These are phyloP conservation scores for Boletus albobrunnescens DNA, from an alignment of 1,284 basidiomycete species.

Conservation along the genomic window DNA sequence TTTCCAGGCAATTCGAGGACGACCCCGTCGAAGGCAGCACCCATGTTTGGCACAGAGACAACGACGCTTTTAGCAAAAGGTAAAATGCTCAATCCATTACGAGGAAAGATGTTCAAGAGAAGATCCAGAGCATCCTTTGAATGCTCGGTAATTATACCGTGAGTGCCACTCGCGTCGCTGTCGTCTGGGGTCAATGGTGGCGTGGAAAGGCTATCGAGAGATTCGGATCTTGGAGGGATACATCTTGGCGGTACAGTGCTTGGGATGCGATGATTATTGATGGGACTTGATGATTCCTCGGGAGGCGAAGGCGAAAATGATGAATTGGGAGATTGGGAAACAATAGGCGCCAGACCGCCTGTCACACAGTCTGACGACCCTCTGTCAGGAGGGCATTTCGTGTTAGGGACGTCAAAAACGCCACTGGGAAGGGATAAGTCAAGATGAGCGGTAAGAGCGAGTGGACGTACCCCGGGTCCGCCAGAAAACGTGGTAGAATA, in stretches of 20 bases:
- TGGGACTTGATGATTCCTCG: constrained; percentile 35
- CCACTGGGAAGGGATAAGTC: constrained; percentile 49
- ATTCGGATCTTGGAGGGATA: constrained; percentile 40
- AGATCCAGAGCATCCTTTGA: constrained; percentile 68
- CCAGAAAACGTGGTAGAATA: constrained; percentile 87
- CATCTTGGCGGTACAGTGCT: constrained; percentile 39
- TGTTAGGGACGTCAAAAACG: constrained; percentile 84
- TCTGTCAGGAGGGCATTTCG: constrained; percentile 87
- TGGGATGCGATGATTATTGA: constrained; percentile 31
- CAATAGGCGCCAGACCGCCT: constrained; percentile 73
- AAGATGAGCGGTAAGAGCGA: constrained; percentile 3
- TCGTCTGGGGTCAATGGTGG: constrained; percentile 38
- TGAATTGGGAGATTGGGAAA: constrained; percentile 43
- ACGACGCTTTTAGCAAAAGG: constrained; percentile 68
- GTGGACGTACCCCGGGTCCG: constrained; percentile 70
- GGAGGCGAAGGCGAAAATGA: constrained; percentile 38
- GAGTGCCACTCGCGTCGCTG: constrained; percentile 33
- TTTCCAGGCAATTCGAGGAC: constrained; percentile 69
- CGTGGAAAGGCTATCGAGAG: constrained; percentile 33
- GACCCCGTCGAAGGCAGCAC: constrained; percentile 67
- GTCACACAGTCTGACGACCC: constrained; percentile 91
- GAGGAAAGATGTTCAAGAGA: constrained; percentile 71
- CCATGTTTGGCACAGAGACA: constrained; percentile 64
- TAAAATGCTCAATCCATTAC: constrained; percentile 59
- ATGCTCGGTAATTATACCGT: constrained; percentile 37